phyloP scores from a whole-genome alignment of 192 early-diverging fungal genomes.

The Backusella circina region DNA sequence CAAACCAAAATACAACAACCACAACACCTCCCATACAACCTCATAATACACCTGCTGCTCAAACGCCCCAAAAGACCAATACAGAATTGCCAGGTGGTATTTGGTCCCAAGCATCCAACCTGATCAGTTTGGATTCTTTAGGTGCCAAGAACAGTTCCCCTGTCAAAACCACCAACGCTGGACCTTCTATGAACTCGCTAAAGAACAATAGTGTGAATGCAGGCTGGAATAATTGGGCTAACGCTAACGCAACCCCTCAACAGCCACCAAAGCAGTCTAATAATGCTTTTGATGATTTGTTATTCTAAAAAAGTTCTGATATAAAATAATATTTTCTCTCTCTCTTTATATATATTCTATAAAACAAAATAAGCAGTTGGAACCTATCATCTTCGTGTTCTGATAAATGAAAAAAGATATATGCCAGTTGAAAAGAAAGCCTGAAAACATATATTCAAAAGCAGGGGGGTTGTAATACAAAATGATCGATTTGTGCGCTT shows the following conservation, averaged over 20 bases:
- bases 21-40: constrained; percentile 4
- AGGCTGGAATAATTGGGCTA: constrained; percentile 32
- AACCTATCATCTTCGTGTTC: no score
- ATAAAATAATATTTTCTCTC: background rate
- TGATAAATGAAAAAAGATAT: no score
- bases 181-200: constrained; percentile 57
- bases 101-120: constrained; percentile 63
- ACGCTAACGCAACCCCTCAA: constrained; percentile 1
- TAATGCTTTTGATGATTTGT: constrained; percentile 27
- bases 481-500: no score
- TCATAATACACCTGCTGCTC: background rate
- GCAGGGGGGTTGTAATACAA: no score
- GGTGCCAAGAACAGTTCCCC: constrained; percentile 51
- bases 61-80: background rate
- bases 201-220: constrained; percentile 30
- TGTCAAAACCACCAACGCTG: constrained; percentile 28
- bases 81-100: constrained; percentile 46
- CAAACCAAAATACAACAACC: background rate
- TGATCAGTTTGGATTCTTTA: constrained; percentile 72
- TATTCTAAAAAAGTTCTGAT: constrained; percentile 11
- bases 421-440: no score
- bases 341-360: no score
- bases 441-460: no score
- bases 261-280: background rate
- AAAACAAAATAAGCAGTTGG: no score